phyloP scores from a whole-genome alignment of 768 basidiomycete species.

The Sporobolomyces roseus region DNA sequence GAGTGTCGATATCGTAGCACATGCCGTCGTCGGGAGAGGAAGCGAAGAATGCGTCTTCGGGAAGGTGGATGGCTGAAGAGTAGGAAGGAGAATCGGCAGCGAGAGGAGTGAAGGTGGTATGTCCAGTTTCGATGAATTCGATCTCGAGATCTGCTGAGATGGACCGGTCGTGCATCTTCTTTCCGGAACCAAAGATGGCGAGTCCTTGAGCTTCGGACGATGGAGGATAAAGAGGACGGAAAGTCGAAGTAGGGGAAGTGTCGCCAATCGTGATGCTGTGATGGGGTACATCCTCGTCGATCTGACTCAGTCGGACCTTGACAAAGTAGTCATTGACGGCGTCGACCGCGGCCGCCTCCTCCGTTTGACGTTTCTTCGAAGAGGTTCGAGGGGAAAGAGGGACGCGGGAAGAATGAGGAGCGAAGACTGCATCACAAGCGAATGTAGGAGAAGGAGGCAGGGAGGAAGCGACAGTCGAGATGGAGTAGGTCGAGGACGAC shows the following conservation, averaged over 20 bases:
- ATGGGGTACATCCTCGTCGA: conserved; percentile 25
- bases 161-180: conserved; percentile 1
- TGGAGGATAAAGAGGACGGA: background rate
- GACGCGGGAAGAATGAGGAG: conserved; percentile 11
- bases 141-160: conserved; percentile 29
- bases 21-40: background rate
- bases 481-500: conserved; percentile 14
- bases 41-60: conserved; percentile 12
- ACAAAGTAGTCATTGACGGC: conserved; percentile 34
- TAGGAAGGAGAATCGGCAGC: background rate
- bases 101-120: conserved; percentile 34
- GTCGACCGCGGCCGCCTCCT: conserved; percentile 25
- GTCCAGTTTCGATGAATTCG: conserved; percentile 36
- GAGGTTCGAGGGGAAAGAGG: conserved; percentile 29
- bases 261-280: background rate
- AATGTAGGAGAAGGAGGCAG: conserved; percentile 21
- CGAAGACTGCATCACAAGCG: background rate
- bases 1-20: background rate
- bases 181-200: conserved; percentile 16
- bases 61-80: conserved; percentile 13
- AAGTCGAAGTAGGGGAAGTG: conserved; percentile 1
- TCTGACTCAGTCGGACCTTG: conserved; percentile 27
- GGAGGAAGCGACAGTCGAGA: conserved; percentile 32
- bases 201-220: background rate
- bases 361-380: conserved; percentile 5